Evolutionary conservation across 441 rosid genomes (phyloP), one percentile per base, ranked within the genome.

Genomic region (Cnidoscolus chayamansa): DNA sequence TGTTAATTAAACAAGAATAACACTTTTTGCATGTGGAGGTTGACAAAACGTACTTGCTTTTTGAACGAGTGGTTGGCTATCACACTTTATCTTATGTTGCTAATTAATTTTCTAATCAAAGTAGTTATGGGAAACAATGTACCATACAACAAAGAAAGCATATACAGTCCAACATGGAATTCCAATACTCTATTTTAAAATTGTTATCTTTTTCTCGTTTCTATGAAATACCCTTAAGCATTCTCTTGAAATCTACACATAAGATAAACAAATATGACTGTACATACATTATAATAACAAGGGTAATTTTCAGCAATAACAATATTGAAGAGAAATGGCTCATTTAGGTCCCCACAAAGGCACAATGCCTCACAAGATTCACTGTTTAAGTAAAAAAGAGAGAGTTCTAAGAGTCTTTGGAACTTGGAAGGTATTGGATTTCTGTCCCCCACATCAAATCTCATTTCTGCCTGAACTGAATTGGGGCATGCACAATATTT

Each of bases 21-120:
- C 9, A 63, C 83, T 82, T 86, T 87, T 81, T 78, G 86, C 92
- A 85, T 85, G 96, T 84, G 96, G 85, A 76, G 82, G 90, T 85
- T 87, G 85, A 77, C 80, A 62, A 79, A 62, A 75, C 74, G 32
- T 54, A 11, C 74, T 63, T 65, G 35, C 82, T 82, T 84, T 84
- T 67, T n/a, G 57, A 75, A 17, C 75, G 84, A 72, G 87, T 81
- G 81, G 97, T 91, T 84, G 89, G 84, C 74, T 81, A 60, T 57
- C 67, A 80, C 72, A 58, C 47, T 81, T 40, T 68, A 59, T 72
- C 72, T 75, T 59, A 37, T 66, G 66, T 7, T 20, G 40, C 57
- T 65, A 54, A 63, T 61, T 12, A 59, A 10, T 74, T 72, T 72
- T 63, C 53, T 49, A 57, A 77, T 40, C 45, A 65, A 70, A 83